phyloP scores from a whole-genome alignment of 169 alveolate genomes.

The Nephromyces sp. region DNA sequence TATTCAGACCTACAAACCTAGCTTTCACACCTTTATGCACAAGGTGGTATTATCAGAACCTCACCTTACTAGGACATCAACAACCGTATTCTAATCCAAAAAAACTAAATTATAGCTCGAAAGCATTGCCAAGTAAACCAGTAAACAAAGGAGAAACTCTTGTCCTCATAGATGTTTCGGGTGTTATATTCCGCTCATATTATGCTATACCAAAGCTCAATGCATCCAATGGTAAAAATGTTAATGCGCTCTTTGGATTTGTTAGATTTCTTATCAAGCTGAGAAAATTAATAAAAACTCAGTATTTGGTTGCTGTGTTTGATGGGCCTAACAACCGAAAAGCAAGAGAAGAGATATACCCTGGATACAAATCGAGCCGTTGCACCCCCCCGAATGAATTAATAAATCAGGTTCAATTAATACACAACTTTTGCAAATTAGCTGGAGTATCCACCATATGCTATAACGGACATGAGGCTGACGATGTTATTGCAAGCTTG shows the following conservation, averaged over 20 bases:
- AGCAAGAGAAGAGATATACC: neutral
- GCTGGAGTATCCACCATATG: neutral
- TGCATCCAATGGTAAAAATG: neutral
- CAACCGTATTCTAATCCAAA: no score
- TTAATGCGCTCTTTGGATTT: neutral
- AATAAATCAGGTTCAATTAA: neutral
- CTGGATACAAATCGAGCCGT: constrained; percentile 1
- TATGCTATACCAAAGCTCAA: neutral
- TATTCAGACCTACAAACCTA: no score
- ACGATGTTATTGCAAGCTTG: constrained; percentile 4
- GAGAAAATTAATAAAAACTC: neutral
- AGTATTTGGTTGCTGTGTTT: neutral
- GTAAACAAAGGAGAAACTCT: neutral
- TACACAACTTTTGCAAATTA: neutral
- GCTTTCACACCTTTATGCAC: no score
- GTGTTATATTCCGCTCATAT: neutral
- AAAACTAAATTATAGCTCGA: no score
- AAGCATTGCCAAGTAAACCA: no score
- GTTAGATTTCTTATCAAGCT: constrained; percentile 1
- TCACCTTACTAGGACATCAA: no score
- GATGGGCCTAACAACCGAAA: neutral
- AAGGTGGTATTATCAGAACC: no score
- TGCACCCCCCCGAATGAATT: neutral
- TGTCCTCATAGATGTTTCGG: neutral
- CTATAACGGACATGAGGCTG: constrained; percentile 5